Base-by-base conservation (phyloP, 192 early-diverging fungal genomes). In the Coemansia sp. region DNA sequence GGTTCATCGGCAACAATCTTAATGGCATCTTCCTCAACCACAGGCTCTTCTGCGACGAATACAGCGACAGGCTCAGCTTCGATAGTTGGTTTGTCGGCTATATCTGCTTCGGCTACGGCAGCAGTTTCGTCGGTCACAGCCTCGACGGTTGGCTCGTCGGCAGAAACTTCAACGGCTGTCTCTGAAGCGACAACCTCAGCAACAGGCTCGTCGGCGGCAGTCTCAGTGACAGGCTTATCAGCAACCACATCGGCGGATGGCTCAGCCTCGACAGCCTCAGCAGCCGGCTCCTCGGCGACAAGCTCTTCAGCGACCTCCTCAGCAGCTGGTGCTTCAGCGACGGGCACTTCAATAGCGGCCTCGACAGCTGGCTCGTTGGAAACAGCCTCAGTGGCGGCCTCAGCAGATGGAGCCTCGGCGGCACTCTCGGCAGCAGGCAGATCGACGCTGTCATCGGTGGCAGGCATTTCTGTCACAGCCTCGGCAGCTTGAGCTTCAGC, bases 1-100 rank as follows among this genome's bases (percentile, higher is more conserved):
- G 54, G 28, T 33, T 65, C 75, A 9, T 67, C 65, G 51, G 58
- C 18, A 9, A 8, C 68, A n/a, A 53, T 2, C 59, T 57, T 54
- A 1, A 8, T 61, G 36, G 45, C 45, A 3, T 28, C 48, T n/a
- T 34, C 20, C 34, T 59, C 61, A 4, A 33, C 53, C 15, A 39
- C 53, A 53, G 22, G 22, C 22, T 8, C n/a, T 20, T 63, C 38
- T 41, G 17, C 61, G 17, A 28, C 34, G 32, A 9, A 36, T 12
- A 1, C 12, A 0, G 20, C 62, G 8, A 45, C 20, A 55, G 66
- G 53, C 9, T 15, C 41, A 11, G 32, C 53, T 18, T 56, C 52
- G 11, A 43, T 18, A 32, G 20, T 12, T 58, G 51, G 8, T 34
- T 39, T 59, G 36, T 2, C 34, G 39, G 34, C 58, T n/a, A 2